A percentile compares a stretch with the other conserved stretches of the same genome.
Evolutionary conservation across 2,329 filamentous ascomycete genomes (phyloP).

Genomic region (Clonostachys byssicola): DNA sequence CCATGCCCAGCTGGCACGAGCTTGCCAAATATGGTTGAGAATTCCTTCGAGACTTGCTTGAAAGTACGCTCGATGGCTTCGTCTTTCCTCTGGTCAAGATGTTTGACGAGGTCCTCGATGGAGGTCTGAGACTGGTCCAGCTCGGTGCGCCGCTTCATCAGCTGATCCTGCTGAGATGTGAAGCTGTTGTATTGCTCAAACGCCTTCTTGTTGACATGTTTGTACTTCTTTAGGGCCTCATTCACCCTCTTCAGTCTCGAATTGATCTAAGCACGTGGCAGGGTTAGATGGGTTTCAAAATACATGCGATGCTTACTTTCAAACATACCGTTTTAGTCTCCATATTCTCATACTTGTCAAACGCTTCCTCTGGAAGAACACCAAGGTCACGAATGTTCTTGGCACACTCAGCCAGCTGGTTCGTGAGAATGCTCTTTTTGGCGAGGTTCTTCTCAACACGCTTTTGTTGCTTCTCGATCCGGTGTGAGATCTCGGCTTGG

Average conservation of each 20-base stretch:
- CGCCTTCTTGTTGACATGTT: slow-evolving; percentile 98
- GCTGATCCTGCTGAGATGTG: slow-evolving; percentile 82
- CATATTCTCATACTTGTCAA: slow-evolving; percentile 83
- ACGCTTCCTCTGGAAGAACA: slow-evolving; percentile 88
- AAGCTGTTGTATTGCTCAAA: slow-evolving; percentile 99
- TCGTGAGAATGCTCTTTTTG: slow-evolving; percentile 75
- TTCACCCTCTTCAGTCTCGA: slow-evolving; percentile 83
- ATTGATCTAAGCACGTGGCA: slow-evolving; percentile 38
- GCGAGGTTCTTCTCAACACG: slow-evolving; percentile 88
- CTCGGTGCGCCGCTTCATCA: slow-evolving; percentile 81
- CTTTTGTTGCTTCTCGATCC: slow-evolving; percentile 83
- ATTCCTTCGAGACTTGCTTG: slow-evolving; percentile 94
- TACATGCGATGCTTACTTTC: background rate
- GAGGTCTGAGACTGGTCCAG: slow-evolving; percentile 81
- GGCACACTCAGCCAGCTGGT: slow-evolving; percentile 74
- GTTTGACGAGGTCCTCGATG: slow-evolving; percentile 88
- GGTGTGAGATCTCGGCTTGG: slow-evolving; percentile 70
- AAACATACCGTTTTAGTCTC: slow-evolving; percentile 67
- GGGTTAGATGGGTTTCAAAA: background rate
- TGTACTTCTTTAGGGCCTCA: slow-evolving; percentile 91
- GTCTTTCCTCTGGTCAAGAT: slow-evolving; percentile 92
- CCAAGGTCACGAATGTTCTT: slow-evolving; percentile 91
- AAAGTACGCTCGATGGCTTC: slow-evolving; percentile 98
- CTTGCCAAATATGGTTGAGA: slow-evolving; percentile 88
- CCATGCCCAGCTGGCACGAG: slow-evolving; percentile 92